Conservation (phyloP, 495 filamentous ascomycete species). For the Cetradonia linearis region DNA sequence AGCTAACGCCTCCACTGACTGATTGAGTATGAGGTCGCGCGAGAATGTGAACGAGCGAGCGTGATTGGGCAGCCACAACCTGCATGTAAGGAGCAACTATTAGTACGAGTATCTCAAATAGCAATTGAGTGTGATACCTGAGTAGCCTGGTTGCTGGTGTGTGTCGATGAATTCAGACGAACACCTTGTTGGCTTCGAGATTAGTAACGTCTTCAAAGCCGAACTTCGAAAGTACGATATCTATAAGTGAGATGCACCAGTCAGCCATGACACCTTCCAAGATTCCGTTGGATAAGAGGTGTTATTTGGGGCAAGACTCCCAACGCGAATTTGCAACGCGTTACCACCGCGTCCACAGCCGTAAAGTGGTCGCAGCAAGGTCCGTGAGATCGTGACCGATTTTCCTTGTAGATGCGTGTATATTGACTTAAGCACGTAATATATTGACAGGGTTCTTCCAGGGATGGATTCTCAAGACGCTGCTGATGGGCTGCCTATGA, state of each 20-base stretch:
- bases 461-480: background rate
- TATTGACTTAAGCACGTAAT: background rate
- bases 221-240: background rate
- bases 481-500: background rate
- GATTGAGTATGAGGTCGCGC: constrained; percentile 7
- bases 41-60: constrained; percentile 21
- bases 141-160: background rate
- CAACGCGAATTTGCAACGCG: constrained; percentile 2
- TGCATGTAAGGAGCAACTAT: constrained; percentile 11
- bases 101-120: constrained; percentile 3
- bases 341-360: background rate
- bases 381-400: too few relatives aligned
- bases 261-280: background rate
- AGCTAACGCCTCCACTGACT: constrained; percentile 26
- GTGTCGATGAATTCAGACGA: background rate
- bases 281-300: background rate
- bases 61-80: constrained; percentile 13
- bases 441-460: background rate
- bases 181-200: background rate
- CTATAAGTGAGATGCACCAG: background rate
- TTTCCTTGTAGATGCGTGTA: background rate
- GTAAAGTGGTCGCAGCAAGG: background rate
- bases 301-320: background rate
- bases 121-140: background rate
- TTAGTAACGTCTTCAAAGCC: background rate